Evolutionary conservation across 2,329 filamentous ascomycete species (phyloP).

Genomic region (Talaromyces sp.): DNA sequence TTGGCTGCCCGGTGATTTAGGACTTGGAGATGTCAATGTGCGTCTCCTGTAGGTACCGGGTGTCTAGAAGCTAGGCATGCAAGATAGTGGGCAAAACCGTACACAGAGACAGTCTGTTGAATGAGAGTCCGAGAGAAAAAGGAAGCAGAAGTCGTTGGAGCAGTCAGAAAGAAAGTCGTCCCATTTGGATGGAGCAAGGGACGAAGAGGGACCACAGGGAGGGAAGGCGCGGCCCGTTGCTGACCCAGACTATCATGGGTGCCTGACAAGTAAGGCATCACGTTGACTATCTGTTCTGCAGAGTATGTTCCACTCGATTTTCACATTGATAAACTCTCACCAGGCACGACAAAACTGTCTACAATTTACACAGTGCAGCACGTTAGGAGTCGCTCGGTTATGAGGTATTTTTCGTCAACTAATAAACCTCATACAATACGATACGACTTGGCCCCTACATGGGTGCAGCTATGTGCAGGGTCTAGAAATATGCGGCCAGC

Average conservation of each 20-base stretch:
- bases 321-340: neutral
- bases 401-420: neutral
- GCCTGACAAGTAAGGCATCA: constrained; percentile 3
- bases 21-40: neutral
- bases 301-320: neutral
- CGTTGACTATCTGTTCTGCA: neutral
- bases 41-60: constrained; percentile 4
- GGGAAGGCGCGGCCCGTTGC: constrained; percentile 16
- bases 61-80: neutral
- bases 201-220: neutral
- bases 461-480: neutral
- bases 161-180: no score
- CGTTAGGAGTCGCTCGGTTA: neutral
- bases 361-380: neutral
- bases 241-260: constrained; percentile 10
- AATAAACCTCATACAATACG: neutral
- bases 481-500: neutral
- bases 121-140: neutral
- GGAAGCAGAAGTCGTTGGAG: neutral
- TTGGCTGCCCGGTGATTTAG: neutral
- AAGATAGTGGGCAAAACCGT: neutral
- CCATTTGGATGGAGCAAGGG: constrained; percentile 13
- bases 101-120: neutral
- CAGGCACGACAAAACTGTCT: neutral
- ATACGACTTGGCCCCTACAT: neutral